Evolutionary conservation across 495 filamentous ascomycete genomes (phyloP).

Genomic region (Trichoderma gamsii): DNA sequence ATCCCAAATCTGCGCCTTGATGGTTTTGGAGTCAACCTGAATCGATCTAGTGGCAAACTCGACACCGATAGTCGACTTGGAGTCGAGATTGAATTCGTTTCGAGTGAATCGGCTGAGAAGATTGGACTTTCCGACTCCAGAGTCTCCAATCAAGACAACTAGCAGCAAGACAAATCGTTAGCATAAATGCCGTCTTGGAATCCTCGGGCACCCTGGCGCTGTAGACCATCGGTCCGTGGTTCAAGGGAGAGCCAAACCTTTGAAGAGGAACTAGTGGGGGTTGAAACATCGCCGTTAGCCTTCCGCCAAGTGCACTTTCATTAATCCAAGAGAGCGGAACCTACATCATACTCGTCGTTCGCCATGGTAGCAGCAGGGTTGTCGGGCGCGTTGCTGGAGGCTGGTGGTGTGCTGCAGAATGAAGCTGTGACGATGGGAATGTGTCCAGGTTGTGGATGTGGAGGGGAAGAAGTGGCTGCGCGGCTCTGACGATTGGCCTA

Average conservation of each 20-base stretch:
- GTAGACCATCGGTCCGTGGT: background rate
- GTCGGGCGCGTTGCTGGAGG: background rate
- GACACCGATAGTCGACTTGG: conserved; percentile 99
- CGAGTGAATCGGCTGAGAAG: conserved; percentile 98
- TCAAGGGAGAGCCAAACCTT: conserved; percentile 55
- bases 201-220: background rate
- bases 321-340: conserved; percentile 30
- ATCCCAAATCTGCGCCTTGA: conserved; percentile 99
- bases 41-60: conserved; percentile 98
- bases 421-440: background rate
- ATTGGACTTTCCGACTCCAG: conserved; percentile 99
- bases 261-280: conserved; percentile 89
- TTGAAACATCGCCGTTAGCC: conserved; percentile 19
- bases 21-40: conserved; percentile 98
- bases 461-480: conserved; percentile 10
- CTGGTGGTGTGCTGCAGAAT: background rate
- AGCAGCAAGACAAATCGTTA: conserved; percentile 30
- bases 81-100: conserved; percentile 99
- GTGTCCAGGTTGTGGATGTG: conserved; percentile 14
- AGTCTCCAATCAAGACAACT: conserved; percentile 99
- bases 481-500: conserved; percentile 13
- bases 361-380: conserved; percentile 58
- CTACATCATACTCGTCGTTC: conserved; percentile 99
- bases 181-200: conserved; percentile 18
- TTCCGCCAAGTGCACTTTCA: conserved; percentile 22